Evolutionary conservation across 2,329 filamentous ascomycete genomes (phyloP), one percentile per base, ranked within the genome.

Genomic region (Cladophialophora yegresii): DNA sequence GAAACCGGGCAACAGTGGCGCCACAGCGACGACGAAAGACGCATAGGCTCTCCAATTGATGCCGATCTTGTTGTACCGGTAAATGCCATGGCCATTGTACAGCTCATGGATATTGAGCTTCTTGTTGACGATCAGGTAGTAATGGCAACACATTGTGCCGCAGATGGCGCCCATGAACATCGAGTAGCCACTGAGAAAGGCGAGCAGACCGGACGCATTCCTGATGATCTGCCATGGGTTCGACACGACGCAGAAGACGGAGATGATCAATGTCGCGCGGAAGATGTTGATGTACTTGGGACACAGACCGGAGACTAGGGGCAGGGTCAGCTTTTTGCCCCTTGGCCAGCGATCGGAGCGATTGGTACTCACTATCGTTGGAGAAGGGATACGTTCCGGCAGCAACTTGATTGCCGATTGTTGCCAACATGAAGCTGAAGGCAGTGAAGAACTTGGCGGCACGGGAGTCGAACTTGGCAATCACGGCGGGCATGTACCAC

Each of bases 231-330:
- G 71, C 71, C 72, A 73, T n/a, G 70, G 73, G 53, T 72, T 75
- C 73, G 4, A 77, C 62, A 80, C 66, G 75, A 36, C 78, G 64
- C 61, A 78, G 40, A 72, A 54, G 0, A 81, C 66, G 1, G 78
- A 77, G 58, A 76, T 78, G n/a, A 84, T 68, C 2, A 83, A 69
- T 26, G 79, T 90, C 61, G 92, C 92, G 10, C 93, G 89, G 60
- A 92, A 88, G 72, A 96, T 96, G 72, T 88, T 93, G 73, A 96
- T 81, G 76, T 85, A 96, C 20, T 90, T 87, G 0, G 92, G 92
- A 2, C 93, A 78, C 10, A 96, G 81, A 0, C 91, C 91, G 0
- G 90, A 91, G 84, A 96, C 84, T 59, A 43, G 10, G 28, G 16
- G 32, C 47, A 26, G 12, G 7, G 47, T 59, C 36, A 59, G 57